These are phyloP conservation scores for Stipa capillata DNA, from an alignment of 176 grass and related monocot genomes.

Conservation along the genomic window DNA sequence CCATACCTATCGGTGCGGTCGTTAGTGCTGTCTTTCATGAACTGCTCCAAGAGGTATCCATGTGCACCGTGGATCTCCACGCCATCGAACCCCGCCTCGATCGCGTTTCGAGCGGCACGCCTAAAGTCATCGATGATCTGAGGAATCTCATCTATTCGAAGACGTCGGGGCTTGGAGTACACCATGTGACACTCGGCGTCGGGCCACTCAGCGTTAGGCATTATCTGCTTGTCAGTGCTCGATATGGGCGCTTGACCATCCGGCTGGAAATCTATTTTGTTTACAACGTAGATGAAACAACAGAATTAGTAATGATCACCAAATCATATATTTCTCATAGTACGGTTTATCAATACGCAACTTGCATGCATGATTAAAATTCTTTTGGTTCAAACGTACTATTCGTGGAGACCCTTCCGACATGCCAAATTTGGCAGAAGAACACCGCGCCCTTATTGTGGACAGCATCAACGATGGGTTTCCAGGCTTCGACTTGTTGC, in stretches of 20 bases:
- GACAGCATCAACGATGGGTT: slow-evolving; percentile 43
- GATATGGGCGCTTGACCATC: not conserved
- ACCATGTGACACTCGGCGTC: not conserved
- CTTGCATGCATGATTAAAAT: no score
- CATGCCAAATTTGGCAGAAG: slow-evolving; percentile 33
- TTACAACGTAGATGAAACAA: no score
- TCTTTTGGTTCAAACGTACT: no score
- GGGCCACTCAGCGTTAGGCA: no score
- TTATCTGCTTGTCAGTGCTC: slow-evolving; percentile 1
- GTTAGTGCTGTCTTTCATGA: slow-evolving; percentile 45
- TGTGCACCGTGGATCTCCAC: slow-evolving; percentile 23
- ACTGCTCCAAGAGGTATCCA: slow-evolving; percentile 17
- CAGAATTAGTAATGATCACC: no score
- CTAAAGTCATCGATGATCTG: not conserved
- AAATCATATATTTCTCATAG: no score
- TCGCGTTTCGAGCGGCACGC: not conserved
- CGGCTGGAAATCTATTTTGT: not conserved
- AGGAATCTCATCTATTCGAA: not conserved
- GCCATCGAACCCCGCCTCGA: slow-evolving; percentile 14
- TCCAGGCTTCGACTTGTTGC: slow-evolving; percentile 36
- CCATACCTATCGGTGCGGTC: no score
- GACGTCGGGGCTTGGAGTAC: not conserved
- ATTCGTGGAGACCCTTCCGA: slow-evolving; percentile 10
- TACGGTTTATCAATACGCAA: no score
- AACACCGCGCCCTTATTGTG: slow-evolving; percentile 28